These are phyloP conservation scores for Ganoderma resinaceum DNA, from an alignment of 1,284 basidiomycete genomes.

Conservation along the genomic window DNA sequence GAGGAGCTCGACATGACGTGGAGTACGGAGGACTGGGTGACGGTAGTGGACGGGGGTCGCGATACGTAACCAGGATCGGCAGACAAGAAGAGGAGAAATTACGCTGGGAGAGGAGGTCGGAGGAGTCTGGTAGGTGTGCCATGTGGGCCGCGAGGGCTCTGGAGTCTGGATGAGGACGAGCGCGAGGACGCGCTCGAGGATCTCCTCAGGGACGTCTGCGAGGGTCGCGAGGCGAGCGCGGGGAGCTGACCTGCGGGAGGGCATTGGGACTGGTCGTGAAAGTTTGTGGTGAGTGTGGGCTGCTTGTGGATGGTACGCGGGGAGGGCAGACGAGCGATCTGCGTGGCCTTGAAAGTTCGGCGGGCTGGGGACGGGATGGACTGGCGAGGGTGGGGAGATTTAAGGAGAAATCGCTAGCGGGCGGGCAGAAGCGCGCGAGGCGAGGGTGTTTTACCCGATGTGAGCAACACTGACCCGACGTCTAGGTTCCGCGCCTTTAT, in stretches of 20 bases:
- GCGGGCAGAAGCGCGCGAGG: constrained; percentile 22
- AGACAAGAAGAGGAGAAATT: constrained; percentile 55
- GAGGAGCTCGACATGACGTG: constrained; percentile 47
- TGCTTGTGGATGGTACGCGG: background rate
- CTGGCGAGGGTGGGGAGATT: constrained; percentile 23
- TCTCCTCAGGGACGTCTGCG: constrained; percentile 60
- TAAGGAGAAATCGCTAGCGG: constrained; percentile 25
- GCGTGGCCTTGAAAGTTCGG: constrained; percentile 5
- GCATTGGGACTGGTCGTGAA: background rate
- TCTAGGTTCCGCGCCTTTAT: constrained; percentile 28
- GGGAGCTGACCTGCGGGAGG: background rate
- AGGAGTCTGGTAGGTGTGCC: constrained; percentile 37
- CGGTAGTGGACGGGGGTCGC: constrained; percentile 59
- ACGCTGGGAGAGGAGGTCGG: constrained; percentile 26
- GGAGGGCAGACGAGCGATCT: background rate
- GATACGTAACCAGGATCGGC: constrained; percentile 56
- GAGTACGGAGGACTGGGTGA: constrained; percentile 49
- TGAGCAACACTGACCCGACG: constrained; percentile 23
- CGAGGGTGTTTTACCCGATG: constrained; percentile 25
- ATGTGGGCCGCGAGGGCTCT: constrained; percentile 34
- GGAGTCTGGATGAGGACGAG: constrained; percentile 43
- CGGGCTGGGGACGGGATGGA: constrained; percentile 8
- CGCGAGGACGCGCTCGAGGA: constrained; percentile 58
- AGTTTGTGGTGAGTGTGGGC: background rate
- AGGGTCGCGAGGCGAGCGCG: constrained; percentile 36